Base-by-base conservation (phyloP, 1,139 yeast species). In the Zygoascus sp. region DNA sequence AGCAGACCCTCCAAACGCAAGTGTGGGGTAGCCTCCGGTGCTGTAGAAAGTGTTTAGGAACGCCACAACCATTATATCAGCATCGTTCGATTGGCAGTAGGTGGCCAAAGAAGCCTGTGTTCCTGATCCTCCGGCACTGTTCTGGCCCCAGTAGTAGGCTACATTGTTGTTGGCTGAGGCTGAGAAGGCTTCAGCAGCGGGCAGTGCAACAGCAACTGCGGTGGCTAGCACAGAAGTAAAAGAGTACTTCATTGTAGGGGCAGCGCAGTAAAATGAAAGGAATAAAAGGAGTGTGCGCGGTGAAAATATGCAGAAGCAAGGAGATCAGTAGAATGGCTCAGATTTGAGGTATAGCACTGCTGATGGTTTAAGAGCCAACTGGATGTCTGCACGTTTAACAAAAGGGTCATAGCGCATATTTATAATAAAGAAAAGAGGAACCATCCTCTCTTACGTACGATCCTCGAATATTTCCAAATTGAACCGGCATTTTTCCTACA, bases 121-220 rank as follows among this genome's bases (percentile, higher is more conserved):
- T 87, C 83, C 30, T 44, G 47, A 23, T 51, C 52, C 46, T n/a
- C 88, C 88, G 22, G 79, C 84, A 11, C 95, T 81, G 60, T 81
- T 80, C 67, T 89, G 97, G 42, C 97, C 97, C 97, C 97, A 89
- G 67, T 88, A 88, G 7, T 86, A 75, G 20, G 83, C 96, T 42
- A 87, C 79, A 57, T 85, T 84, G 42, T 75, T 65, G 46, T 77
- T 52, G 9, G 53, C 56, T 6, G 49, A 21, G 13, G 58, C 56
- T 7, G 49, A 50, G 37, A 58, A 58, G 6, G 62, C 60, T 2
- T 25, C 16, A 17, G 39, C 46, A 19, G 35, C 42, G 13, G 39
- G 19, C 28, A 32, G 13, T 22, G 40, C 32, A 22, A 25, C 28
- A 30, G 23, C 16, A 20, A 19, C 28, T 6, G 40, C 41, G 19